Conservation (phyloP, 768 basidiomycete species). For the Tulasnella sp. region DNA sequence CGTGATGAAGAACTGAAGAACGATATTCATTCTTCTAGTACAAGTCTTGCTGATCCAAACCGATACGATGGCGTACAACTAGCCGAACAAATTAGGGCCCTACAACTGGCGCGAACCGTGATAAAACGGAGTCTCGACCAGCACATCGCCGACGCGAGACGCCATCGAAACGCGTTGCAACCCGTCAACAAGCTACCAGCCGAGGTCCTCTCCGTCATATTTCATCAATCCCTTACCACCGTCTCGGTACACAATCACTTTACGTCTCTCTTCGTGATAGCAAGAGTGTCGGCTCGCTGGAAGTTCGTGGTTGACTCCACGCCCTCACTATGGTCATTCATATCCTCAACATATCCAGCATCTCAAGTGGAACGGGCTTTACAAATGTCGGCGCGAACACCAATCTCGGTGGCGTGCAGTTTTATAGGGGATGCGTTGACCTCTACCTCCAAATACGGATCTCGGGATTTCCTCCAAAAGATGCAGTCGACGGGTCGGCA, state of each 20-base stretch:
- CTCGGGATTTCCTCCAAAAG: neutral
- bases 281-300: neutral
- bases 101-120: neutral
- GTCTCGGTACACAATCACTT: neutral
- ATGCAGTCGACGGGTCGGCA: neutral
- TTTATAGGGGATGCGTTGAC: neutral
- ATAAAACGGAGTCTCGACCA: neutral
- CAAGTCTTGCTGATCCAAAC: neutral
- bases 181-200: neutral
- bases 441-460: neutral
- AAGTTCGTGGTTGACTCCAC: neutral
- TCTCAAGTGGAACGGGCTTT: neutral
- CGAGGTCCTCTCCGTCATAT: neutral
- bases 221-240: neutral
- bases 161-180: neutral
- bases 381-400: neutral
- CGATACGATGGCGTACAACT: neutral
- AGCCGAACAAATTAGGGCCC: neutral
- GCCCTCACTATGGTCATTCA: neutral
- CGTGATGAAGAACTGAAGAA: neutral
- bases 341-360: neutral
- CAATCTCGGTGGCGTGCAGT: neutral
- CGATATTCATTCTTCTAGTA: neutral
- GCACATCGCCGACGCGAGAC: neutral
- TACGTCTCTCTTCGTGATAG: neutral